Evolutionary conservation across 306 rosid species (phyloP).

Genomic region (Sphenostylis stenocarpa): DNA sequence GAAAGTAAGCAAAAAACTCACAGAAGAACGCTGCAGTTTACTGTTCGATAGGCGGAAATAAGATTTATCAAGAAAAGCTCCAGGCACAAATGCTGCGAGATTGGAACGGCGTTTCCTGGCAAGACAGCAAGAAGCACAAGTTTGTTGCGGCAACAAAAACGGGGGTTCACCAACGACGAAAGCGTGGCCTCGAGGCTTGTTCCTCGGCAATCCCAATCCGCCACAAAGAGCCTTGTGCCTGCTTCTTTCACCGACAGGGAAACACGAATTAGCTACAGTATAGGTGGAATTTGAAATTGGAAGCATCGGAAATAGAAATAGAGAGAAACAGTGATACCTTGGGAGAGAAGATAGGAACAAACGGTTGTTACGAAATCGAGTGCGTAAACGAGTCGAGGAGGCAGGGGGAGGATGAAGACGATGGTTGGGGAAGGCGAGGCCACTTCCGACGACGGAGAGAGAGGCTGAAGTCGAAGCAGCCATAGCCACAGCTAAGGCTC

Average conservation of each 20-base stretch:
- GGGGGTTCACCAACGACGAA: conserved; percentile 32
- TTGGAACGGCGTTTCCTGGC: conserved; percentile 39
- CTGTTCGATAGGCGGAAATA: conserved; percentile 43
- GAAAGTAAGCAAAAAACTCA: conserved; percentile 39
- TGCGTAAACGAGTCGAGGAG: neutral
- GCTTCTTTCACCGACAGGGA: conserved; percentile 36
- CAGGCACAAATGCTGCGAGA: conserved; percentile 39
- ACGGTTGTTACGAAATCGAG: conserved; percentile 35
- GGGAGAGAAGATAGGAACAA: conserved; percentile 25
- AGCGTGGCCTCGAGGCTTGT: conserved; percentile 23
- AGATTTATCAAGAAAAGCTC: conserved; percentile 61
- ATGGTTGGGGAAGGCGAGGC: conserved; percentile 32
- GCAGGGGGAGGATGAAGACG: conserved; percentile 9
- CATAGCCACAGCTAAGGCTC: neutral
- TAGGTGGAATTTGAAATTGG: neutral
- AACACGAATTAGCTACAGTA: neutral
- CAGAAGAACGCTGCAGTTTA: conserved; percentile 41
- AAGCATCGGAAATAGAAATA: neutral
- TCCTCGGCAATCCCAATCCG: conserved; percentile 47
- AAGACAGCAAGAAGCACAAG: conserved; percentile 58
- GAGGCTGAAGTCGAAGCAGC: conserved; percentile 37
- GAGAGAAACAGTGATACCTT: conserved; percentile 35
- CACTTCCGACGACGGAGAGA: conserved; percentile 33
- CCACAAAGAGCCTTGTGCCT: conserved; percentile 39
- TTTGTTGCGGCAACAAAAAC: conserved; percentile 28